Evolutionary conservation across 2,329 filamentous ascomycete genomes (phyloP).

Genomic region (Ophiostoma fasciatum): DNA sequence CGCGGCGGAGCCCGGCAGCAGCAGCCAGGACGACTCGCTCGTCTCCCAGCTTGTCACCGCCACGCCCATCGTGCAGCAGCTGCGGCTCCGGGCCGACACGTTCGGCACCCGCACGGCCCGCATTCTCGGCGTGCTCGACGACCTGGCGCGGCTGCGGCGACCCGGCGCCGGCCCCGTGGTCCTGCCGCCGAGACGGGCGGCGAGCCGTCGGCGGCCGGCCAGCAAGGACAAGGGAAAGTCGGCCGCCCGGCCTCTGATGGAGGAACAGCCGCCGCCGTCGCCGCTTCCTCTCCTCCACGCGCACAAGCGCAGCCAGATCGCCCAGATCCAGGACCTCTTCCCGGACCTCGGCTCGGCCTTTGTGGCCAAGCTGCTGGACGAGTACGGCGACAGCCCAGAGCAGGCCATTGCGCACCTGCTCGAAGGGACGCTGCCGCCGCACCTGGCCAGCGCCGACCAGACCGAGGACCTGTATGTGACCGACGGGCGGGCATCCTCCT

Average conservation of each 20-base stretch:
- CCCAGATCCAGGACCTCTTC: conserved; percentile 87
- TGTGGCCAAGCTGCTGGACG: conserved; percentile 61
- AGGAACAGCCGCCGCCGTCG: not conserved
- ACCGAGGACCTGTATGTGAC: conserved; percentile 41
- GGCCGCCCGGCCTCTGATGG: conserved; percentile 13
- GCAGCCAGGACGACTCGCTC: conserved; percentile 52
- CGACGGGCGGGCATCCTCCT: conserved; percentile 12
- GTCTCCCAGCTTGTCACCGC: conserved; percentile 67
- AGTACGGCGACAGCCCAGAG: conserved; percentile 65
- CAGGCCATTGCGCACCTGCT: conserved; percentile 69
- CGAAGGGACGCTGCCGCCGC: conserved; percentile 56
- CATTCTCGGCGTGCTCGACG: conserved; percentile 43
- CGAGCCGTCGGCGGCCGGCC: conserved; percentile 39
- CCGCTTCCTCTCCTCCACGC: conserved; percentile 41
- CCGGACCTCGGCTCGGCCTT: conserved; percentile 76
- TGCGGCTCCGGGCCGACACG: conserved; percentile 38
- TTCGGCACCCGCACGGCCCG: conserved; percentile 33
- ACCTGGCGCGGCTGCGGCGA: conserved; percentile 45
- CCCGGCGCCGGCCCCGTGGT: conserved; percentile 32
- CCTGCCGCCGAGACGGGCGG: conserved; percentile 31
- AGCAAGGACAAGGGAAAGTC: conserved; percentile 60
- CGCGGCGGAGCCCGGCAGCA: conserved; percentile 47
- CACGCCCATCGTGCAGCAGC: conserved; percentile 56
- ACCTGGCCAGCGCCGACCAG: conserved; percentile 50
- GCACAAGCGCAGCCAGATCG: conserved; percentile 71